These are phyloP conservation scores for Exophiala alcalophila DNA, from an alignment of 2,329 filamentous ascomycete genomes.

Conservation along the genomic window DNA sequence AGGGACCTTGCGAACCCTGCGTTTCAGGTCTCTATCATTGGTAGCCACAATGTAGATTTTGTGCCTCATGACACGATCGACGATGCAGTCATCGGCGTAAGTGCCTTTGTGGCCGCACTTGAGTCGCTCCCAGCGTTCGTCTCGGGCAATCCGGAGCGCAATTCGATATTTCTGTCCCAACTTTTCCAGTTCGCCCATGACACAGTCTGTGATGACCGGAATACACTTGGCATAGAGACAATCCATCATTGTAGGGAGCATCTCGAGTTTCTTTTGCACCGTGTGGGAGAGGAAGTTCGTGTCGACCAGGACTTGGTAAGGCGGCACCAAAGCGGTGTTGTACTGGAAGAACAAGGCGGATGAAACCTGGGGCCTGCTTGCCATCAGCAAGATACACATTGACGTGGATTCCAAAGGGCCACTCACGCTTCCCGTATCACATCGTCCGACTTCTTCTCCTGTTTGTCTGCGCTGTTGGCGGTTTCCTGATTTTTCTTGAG, in stretches of 20 bases:
- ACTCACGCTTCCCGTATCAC: constrained; percentile 69
- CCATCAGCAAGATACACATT: constrained; percentile 6
- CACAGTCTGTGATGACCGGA: constrained; percentile 80
- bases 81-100: constrained; percentile 83
- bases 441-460: constrained; percentile 60
- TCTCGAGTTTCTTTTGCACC: constrained; percentile 82
- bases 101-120: constrained; percentile 88
- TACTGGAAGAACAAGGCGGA: constrained; percentile 84
- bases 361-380: constrained; percentile 66
- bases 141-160: constrained; percentile 78
- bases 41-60: constrained; percentile 76
- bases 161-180: constrained; percentile 85
- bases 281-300: constrained; percentile 91
- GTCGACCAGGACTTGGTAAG: constrained; percentile 77
- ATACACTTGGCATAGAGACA: constrained; percentile 87
- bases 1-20: constrained; percentile 77
- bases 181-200: constrained; percentile 83
- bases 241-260: constrained; percentile 89
- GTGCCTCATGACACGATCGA: constrained; percentile 68
- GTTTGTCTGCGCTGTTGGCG: constrained; percentile 54
- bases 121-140: constrained; percentile 82
- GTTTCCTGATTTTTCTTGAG: constrained; percentile 77
- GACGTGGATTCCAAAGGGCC: not conserved
- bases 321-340: constrained; percentile 81
- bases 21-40: constrained; percentile 70